Base-by-base conservation (phyloP, 1,284 basidiomycete genomes). In the Microbotryomycetes sp. region DNA sequence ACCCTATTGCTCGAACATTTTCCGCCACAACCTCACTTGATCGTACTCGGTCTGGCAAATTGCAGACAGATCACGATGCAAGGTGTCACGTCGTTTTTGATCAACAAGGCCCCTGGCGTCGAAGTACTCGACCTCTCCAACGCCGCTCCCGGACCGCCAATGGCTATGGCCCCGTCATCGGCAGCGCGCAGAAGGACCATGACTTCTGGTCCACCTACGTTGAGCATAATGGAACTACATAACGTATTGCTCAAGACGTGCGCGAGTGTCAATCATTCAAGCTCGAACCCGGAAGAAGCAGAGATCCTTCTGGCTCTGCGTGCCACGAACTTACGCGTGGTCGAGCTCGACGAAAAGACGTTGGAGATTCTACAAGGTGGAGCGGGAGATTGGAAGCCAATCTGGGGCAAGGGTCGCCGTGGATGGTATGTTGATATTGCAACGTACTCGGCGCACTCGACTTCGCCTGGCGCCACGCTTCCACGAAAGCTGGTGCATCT, bases 331-430 rank as follows among this genome's bases (percentile, higher is more conserved):
- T 77, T 98, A 31, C 84, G 94, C 13, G 89, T 97, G 29, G 82
- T 97, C 60, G 94, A 97, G 75, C 79, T 97, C 21, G 85, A 87
- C 27, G 81, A 83, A n/a, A 79, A 83, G 3, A 81, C 89, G 67
- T 81, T 97, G 5, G 79, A 82, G 52, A 81, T 81, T 7, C 79
- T 93, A 0, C 85, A 86, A 7, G 81, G 82, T 1, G 91, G 91
- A 4, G 86, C 85, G 0, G 85, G 85, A 1, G 76, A 77, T 45
- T 98, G 94, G 94, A 83, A 87, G 61, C 87, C 90, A 61, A 81
- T 97, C 45, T 81, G 84, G 68, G 92, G 89, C 71, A 93, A 96
- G 73, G 94, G 94, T 3, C 86, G 91, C 0, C 79, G 94, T 47
- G 93, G 91, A 2, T 98, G 94, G 92, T 68, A 64, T 54, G 64